Evolutionary conservation across 2,329 filamentous ascomycete species (phyloP), one percentile per base, ranked within the genome.

Genomic region (Botryotinia calthae): DNA sequence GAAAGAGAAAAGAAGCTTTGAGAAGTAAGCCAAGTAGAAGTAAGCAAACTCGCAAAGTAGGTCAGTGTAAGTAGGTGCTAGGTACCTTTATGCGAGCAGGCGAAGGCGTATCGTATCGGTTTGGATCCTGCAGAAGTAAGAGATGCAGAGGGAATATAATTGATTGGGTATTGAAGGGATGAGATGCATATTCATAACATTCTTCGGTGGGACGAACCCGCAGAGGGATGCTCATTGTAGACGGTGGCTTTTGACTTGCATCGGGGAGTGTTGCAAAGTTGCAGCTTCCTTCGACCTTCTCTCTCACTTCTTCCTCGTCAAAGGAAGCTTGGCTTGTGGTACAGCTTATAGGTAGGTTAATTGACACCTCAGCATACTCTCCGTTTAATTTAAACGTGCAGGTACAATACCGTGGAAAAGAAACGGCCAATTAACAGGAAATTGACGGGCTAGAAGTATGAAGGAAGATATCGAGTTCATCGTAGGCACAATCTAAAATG

Each of bases 261-360:
- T 65, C 28, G 16, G 37, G 59, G 37, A 63, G 42, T 40, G 63
- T 37, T 42, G 34, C 61, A 28, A 61, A 61, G 18, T 64, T 64
- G 16, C 63, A 66, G 42, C 42, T 66, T 66, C 44, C 63, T 66
- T 66, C 63, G 63, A 51, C 14, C 34, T 56, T 58, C 34, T n/a
- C 25, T 22, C n/a, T 8, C n/a, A n/a, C 25, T 40, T 6, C n/a
- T 48, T 68, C 48, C 34, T 58, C 20, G 34, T 40, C 44, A 68
- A 42, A 58, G 31, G 34, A 56, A 58, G 37, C 48, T 42, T 54
- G 34, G 37, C 25, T 58, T 18, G 48, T 42, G 16, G 34, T 68
- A 67, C 64, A 28, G 18, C 22, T 67, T 20, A 40, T 12, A 37
- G 20, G 44, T 31, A 37, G 44, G 22, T 2, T 31, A 64, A 64